These are phyloP conservation scores for Choanephora cucurbitarum DNA, from an alignment of 371 early-diverging fungal species.

Conservation along the genomic window DNA sequence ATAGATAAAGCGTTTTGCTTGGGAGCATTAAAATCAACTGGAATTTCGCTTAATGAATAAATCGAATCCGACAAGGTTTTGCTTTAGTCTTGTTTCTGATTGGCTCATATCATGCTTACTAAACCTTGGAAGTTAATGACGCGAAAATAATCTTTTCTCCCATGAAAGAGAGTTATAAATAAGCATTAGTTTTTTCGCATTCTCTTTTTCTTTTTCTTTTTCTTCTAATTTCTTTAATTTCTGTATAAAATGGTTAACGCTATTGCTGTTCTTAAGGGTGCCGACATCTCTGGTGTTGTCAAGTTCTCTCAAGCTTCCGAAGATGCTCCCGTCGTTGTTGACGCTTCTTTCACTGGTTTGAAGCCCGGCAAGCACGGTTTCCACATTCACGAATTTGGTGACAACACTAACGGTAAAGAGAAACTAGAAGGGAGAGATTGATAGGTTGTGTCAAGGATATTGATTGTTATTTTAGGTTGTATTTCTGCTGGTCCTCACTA, in stretches of 20 bases:
- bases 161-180: neutral
- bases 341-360: conserved; percentile 69
- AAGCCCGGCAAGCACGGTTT: conserved; percentile 87
- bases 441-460: neutral
- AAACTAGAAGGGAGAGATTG: neutral
- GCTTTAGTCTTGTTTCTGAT: neutral
- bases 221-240: neutral
- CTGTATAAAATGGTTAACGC: conserved; percentile 68
- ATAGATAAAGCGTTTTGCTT: too few relatives aligned
- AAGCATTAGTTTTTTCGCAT: conserved; percentile 6
- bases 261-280: conserved; percentile 73
- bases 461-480: conserved; percentile 52
- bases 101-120: conserved; percentile 8
- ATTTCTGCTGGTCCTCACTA: conserved; percentile 84
- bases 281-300: conserved; percentile 71
- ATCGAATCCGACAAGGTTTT: too few relatives aligned
- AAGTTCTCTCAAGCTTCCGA: conserved; percentile 76
- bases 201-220: conserved; percentile 14
- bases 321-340: conserved; percentile 60
- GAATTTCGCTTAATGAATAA: too few relatives aligned
- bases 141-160: conserved; percentile 11
- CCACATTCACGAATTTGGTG: conserved; percentile 88
- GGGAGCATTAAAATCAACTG: too few relatives aligned
- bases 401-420: conserved; percentile 75
- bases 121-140: conserved; percentile 18